phyloP scores from a whole-genome alignment of 139 green algal species.

The Coelastrella sp. region DNA sequence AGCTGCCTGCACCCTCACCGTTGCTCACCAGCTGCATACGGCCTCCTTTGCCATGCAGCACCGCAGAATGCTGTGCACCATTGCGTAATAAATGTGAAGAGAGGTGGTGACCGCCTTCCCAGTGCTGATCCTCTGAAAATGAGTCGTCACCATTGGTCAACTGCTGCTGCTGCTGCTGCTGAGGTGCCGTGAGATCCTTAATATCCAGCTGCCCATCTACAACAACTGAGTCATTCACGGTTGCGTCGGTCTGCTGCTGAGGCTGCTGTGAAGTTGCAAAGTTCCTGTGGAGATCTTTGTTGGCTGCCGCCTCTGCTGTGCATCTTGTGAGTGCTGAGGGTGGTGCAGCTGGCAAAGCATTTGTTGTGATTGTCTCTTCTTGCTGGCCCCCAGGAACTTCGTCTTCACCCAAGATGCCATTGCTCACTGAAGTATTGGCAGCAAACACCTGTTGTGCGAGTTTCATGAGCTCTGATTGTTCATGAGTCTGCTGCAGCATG shows the following conservation, averaged over 20 bases:
- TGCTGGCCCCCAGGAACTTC: no score
- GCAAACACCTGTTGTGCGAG: background rate
- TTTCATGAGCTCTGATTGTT: background rate
- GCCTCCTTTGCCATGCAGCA: background rate
- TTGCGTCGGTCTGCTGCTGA: no score
- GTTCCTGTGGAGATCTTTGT: no score
- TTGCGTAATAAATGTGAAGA: no score
- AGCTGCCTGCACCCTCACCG: background rate
- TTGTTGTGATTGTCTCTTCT: no score
- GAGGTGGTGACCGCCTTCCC: no score
- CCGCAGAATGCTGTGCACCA: background rate
- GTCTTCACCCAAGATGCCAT: background rate
- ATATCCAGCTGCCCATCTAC: background rate
- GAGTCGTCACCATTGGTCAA: background rate
- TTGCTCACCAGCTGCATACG: background rate
- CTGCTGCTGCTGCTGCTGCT: background rate
- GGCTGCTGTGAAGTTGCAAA: no score
- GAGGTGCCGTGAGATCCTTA: background rate
- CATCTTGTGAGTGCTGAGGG: background rate
- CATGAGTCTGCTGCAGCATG: background rate
- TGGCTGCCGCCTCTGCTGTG: no score
- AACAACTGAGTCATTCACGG: background rate
- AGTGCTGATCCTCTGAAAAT: no score
- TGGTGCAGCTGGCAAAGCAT: background rate
- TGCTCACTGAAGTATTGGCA: background rate